Base-by-base conservation (phyloP, 257 asterid species). In the Vinca minor region DNA sequence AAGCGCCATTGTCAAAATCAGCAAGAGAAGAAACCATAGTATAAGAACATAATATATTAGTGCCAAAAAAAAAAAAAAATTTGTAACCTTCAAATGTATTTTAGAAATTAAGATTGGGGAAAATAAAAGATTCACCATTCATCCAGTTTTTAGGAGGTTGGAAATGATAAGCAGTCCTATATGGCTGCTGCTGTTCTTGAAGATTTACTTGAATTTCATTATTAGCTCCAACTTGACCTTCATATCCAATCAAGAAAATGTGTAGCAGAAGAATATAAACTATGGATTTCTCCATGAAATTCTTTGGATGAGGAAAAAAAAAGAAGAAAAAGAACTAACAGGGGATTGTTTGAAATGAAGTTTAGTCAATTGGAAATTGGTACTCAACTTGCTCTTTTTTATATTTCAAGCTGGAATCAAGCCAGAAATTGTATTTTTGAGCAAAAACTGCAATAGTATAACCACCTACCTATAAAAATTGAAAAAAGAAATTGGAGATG, bases 61-160 rank as follows among this genome's bases (percentile, higher is more conserved):
- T 3, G 21, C n/a, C 29, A 15, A 18, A 21, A 17, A 39, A 55
- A 29, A 15, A 18, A 21, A 17, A 39, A 55, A 29, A 31, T 15
- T 2, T 31, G 17, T 6, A 42, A 3, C 25, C 4, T 7, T 47
- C 38, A 29, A 14, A 11, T 17, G 1, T 0, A 5, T 14, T 66
- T 0, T 9, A 17, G 4, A 9, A 34, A 13, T n/a, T 4, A 47
- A 8, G 23, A 21, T 13, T 3, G n/a, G 8, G 6, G n/a, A n/a
- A 7, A 14, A 35, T 25, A 45, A 64, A 41, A 54, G 31, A 66
- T 31, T 45, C 29, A 76, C 77, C 77, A 52, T 76, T 76, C 80
- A 76, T 76, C 77, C 80, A 76, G 41, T 71, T 67, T 20, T 67
- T 71, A 25, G 74, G 73, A 63, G 80, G 80, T 49, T 76, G 80